Percentiles rank a stretch among this genome's conserved stretches.
Evolutionary conservation across 2,329 filamentous ascomycete species (phyloP).

Genomic region (Sarocladium kiliense): DNA sequence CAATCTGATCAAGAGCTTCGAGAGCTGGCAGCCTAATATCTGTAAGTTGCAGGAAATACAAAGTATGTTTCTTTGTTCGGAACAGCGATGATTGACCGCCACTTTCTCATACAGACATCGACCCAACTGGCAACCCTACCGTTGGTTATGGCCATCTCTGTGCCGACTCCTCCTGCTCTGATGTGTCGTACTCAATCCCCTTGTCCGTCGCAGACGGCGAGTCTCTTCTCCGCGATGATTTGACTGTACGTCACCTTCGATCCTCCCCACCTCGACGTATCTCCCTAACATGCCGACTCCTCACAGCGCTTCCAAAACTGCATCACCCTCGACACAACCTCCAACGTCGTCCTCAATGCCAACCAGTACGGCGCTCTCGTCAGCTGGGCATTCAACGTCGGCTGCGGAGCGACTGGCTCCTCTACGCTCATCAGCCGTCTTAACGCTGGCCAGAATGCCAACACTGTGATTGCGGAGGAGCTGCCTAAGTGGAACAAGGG

Average conservation of each 20-base stretch:
- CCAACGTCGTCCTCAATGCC: conserved; percentile 34
- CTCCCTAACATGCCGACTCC: background rate
- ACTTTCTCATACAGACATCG: conserved; percentile 28
- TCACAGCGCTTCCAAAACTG: conserved; percentile 28
- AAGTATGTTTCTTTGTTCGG: background rate
- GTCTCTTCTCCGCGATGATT: conserved; percentile 33
- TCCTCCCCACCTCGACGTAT: background rate
- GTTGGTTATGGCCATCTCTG: conserved; percentile 48
- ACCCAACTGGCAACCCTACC: conserved; percentile 41
- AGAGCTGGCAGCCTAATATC: conserved; percentile 8
- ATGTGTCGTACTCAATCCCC: conserved; percentile 41
- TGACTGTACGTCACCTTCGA: conserved; percentile 17
- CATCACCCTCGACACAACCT: conserved; percentile 23
- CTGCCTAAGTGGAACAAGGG: conserved; percentile 43
- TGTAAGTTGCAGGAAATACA: conserved; percentile 5
- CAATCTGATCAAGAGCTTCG: conserved; percentile 9
- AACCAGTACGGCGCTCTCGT: conserved; percentile 50
- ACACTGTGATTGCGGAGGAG: conserved; percentile 36
- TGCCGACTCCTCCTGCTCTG: conserved; percentile 31
- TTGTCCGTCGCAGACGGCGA: conserved; percentile 34
- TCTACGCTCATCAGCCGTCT: conserved; percentile 37
- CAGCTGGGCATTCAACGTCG: conserved; percentile 47
- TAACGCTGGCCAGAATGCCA: conserved; percentile 36
- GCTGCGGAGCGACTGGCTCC: conserved; percentile 32
- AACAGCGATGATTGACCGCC: no score